phyloP scores from a whole-genome alignment of 78 protist genomes.

The Abeoforma whisleri region DNA sequence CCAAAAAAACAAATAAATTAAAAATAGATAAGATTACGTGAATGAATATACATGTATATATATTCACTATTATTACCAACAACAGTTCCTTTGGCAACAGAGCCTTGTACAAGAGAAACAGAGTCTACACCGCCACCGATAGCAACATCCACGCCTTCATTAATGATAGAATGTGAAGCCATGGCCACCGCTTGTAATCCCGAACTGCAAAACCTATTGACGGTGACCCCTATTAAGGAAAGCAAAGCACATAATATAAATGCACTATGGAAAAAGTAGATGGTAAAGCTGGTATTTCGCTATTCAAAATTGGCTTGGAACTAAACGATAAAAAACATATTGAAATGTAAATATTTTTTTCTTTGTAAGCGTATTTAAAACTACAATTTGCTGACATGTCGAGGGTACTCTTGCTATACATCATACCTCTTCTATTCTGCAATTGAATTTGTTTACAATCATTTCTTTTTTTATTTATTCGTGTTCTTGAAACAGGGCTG shows the following conservation, averaged over 20 bases:
- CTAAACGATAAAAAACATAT: no score
- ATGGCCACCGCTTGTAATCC: conserved; percentile 77
- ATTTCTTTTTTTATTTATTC: no score
- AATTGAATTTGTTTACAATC: no score
- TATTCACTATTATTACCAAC: background rate
- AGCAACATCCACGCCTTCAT: conserved; percentile 61
- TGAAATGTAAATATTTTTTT: no score
- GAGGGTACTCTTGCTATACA: no score
- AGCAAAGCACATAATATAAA: background rate
- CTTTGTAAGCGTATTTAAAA: no score
- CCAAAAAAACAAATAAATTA: background rate
- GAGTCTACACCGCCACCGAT: conserved; percentile 83
- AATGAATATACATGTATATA: background rate
- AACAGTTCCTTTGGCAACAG: background rate
- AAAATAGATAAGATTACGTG: background rate
- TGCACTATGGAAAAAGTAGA: no score
- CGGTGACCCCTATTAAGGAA: background rate
- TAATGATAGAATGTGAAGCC: conserved; percentile 60
- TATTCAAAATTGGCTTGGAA: no score
- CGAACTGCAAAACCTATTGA: conserved; percentile 56
- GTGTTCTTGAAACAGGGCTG: no score
- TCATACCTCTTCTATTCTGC: no score
- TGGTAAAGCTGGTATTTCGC: no score
- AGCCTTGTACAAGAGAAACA: conserved; percentile 54
- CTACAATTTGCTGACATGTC: no score